These are phyloP conservation scores for Saccharomycopsis sp. DNA, from an alignment of 805 yeast genomes.

Conservation along the genomic window DNA sequence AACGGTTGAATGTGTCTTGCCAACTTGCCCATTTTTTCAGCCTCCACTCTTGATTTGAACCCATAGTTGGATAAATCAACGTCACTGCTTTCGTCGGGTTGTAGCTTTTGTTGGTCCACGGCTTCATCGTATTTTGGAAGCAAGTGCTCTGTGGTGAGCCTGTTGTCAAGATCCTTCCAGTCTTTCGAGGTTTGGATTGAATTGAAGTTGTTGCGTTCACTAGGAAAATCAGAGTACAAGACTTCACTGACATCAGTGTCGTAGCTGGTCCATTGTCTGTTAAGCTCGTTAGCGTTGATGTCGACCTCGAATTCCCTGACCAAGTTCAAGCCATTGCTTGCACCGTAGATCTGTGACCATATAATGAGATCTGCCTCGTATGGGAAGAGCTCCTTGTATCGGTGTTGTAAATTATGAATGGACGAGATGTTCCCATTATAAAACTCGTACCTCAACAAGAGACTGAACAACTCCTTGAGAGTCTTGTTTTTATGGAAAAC, in stretches of 20 bases:
- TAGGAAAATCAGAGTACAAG: not conserved
- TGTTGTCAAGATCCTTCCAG: constrained; percentile 2
- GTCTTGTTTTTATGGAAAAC: constrained; percentile 24
- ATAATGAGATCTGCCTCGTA: constrained; percentile 31
- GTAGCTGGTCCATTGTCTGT: constrained; percentile 8
- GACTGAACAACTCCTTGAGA: constrained; percentile 41
- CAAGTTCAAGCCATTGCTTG: constrained; percentile 23
- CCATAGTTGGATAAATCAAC: constrained; percentile 12
- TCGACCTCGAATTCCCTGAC: constrained; percentile 20
- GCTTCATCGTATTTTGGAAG: constrained; percentile 8
- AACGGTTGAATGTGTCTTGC: not conserved
- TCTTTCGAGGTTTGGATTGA: not conserved
- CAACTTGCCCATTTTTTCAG: constrained; percentile 1
- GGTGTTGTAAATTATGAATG: constrained; percentile 53
- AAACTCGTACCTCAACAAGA: constrained; percentile 60
- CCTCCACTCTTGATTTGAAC: not conserved
- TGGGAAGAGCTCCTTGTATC: constrained; percentile 61
- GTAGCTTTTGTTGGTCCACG: constrained; percentile 4
- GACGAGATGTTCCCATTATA: constrained; percentile 62
- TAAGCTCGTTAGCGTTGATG: constrained; percentile 9
- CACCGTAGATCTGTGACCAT: constrained; percentile 16
- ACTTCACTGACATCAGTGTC: constrained; percentile 5
- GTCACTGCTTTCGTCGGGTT: not conserved
- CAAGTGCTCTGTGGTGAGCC: constrained; percentile 8
- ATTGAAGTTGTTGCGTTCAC: not conserved